Evolutionary conservation across 305 asterid species (phyloP).

Genomic region (Withania somnifera): DNA sequence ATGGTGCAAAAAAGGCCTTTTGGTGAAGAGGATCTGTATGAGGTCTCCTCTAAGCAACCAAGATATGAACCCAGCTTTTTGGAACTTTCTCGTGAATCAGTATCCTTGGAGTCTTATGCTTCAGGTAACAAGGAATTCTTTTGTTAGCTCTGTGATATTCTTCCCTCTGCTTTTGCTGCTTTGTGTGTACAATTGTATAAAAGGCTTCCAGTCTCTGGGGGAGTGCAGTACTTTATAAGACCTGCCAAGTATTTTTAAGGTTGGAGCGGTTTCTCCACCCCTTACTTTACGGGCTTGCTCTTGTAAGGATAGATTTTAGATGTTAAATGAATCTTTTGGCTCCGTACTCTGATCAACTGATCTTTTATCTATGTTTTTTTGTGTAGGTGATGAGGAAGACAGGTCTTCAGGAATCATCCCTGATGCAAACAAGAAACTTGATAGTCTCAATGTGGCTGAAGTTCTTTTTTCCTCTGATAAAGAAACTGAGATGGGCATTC

Average conservation of each 20-base stretch:
- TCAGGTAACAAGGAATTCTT: constrained; percentile 8
- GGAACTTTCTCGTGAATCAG: constrained; percentile 14
- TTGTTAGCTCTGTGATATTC: background rate
- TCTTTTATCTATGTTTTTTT: background rate
- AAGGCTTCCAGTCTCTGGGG: background rate
- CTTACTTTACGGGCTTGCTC: background rate
- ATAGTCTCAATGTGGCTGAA: constrained; percentile 12
- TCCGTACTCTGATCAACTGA: background rate
- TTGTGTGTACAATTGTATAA: background rate
- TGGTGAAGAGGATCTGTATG: constrained; percentile 12
- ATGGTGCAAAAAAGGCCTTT: constrained; percentile 24
- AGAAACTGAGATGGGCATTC: constrained; percentile 16
- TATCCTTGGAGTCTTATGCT: background rate
- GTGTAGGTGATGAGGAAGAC: constrained; percentile 28
- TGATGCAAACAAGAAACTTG: constrained; percentile 14
- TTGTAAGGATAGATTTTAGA: background rate
- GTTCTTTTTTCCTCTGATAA: constrained; percentile 11
- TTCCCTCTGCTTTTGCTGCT: background rate
- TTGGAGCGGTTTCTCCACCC: background rate
- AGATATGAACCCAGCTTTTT: constrained; percentile 11
- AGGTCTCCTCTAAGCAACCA: constrained; percentile 19
- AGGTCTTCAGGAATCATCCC: background rate
- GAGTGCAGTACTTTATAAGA: background rate
- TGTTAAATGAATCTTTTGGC: background rate
- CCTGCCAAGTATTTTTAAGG: background rate